These are phyloP conservation scores for Podila minutissima DNA, from an alignment of 192 early-diverging fungal species.

Conservation along the genomic window DNA sequence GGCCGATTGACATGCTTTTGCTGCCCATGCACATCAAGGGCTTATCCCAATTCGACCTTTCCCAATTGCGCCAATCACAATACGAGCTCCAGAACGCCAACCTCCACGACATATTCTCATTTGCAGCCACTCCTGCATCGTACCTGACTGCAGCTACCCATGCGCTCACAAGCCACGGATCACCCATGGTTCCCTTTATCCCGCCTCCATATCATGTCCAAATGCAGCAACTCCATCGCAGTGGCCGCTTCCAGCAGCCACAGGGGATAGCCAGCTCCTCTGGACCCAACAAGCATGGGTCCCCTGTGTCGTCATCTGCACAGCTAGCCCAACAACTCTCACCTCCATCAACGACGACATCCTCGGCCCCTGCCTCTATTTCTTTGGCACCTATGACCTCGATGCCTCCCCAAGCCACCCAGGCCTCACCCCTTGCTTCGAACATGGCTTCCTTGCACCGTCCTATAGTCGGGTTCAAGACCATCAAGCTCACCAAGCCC, in stretches of 20 bases:
- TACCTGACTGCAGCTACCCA: constrained; percentile 45
- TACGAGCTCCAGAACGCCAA: constrained; percentile 7
- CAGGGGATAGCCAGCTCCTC: neutral
- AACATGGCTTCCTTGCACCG: neutral
- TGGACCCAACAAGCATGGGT: constrained; percentile 1
- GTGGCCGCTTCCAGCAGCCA: neutral
- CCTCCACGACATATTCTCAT: constrained; percentile 23
- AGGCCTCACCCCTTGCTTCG: neutral
- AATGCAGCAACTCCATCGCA: neutral
- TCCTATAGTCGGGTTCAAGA: neutral
- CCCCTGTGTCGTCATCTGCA: constrained; percentile 29
- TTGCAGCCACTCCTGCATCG: constrained; percentile 19
- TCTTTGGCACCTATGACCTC: neutral
- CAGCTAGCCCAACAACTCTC: constrained; percentile 3
- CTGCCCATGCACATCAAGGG: constrained; percentile 5
- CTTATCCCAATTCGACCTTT: constrained; percentile 3
- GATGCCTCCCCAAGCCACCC: neutral
- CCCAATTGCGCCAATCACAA: constrained; percentile 36
- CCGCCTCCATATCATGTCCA: constrained; percentile 10
- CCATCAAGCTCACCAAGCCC: constrained; percentile 25
- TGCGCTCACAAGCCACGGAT: constrained; percentile 3
- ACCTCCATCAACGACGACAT: neutral
- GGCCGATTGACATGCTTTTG: neutral
- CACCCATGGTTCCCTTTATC: neutral
- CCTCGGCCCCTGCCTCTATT: neutral